phyloP scores from a whole-genome alignment of 2,329 filamentous ascomycete species.

The Dryadomyces sulphureus region DNA sequence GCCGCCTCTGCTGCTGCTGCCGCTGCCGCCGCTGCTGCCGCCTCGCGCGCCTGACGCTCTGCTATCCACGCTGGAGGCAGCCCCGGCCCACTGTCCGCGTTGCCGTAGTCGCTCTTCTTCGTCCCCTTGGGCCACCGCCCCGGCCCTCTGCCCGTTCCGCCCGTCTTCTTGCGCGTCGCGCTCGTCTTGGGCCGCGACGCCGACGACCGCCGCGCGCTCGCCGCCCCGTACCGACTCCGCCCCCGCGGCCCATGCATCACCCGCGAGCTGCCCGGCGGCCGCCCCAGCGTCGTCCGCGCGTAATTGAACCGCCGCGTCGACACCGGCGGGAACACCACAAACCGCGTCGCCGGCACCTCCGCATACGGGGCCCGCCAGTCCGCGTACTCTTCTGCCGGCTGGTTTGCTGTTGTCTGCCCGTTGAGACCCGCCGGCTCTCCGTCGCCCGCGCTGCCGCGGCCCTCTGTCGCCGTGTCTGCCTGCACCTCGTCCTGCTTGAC shows the following conservation, averaged over 20 bases:
- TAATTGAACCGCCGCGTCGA: slow-evolving; percentile 33
- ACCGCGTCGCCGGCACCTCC: slow-evolving; percentile 53
- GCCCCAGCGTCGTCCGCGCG: slow-evolving; percentile 24
- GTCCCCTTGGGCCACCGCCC: slow-evolving; percentile 54
- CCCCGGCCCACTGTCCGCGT: slow-evolving; percentile 49
- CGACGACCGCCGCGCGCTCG: slow-evolving; percentile 17
- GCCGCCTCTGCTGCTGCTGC: background rate
- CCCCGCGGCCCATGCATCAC: slow-evolving; percentile 22
- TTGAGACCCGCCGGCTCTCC: background rate
- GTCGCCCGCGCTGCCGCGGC: background rate
- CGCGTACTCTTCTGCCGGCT: slow-evolving; percentile 8
- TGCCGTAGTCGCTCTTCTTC: slow-evolving; percentile 53
- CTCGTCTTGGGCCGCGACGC: slow-evolving; percentile 24
- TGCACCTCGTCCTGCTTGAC: background rate
- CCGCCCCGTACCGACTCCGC: slow-evolving; percentile 21
- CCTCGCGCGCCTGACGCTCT: slow-evolving; percentile 13
- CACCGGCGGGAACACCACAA: slow-evolving; percentile 63
- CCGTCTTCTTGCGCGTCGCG: slow-evolving; percentile 33
- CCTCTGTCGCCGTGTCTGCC: background rate
- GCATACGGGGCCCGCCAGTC: slow-evolving; percentile 34
- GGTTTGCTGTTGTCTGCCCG: background rate
- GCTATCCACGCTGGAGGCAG: slow-evolving; percentile 41
- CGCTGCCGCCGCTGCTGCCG: background rate
- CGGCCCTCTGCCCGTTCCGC: slow-evolving; percentile 49
- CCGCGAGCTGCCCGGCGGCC: slow-evolving; percentile 23